Base-by-base conservation (phyloP, 2,329 filamentous ascomycete species). In the Niveomyces coronatus region DNA sequence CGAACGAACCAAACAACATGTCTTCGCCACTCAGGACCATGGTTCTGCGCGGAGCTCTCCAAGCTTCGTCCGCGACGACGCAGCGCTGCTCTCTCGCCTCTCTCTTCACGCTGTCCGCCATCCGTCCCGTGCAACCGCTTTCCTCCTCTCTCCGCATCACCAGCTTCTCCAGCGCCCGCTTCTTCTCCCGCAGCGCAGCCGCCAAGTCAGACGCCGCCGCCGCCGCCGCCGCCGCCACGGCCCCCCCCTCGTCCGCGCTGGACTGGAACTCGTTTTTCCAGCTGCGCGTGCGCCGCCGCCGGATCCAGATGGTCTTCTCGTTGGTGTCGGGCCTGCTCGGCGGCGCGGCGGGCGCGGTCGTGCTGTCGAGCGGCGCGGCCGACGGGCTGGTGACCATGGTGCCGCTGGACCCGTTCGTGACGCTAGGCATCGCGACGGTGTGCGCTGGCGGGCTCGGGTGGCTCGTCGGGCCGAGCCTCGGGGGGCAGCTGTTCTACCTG, bases 241-340 rank as follows among this genome's bases (percentile, higher is more conserved):
- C 56, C 39, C 46, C 52, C 39, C 47, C 41, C 37, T 38, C 36
- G 35, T 50, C 58, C 24, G 53, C 60, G n/a, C 74, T 88, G 29
- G 76, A 86, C 63, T 96, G 89, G 89, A 82, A 95, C 65, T 79
- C 77, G 37, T 96, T 94, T 69, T 94, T 96, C 70, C 76, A 78
- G 56, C 79, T 96, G 43, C 86, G 89, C 53, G 83, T 86, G 51
- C 82, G 79, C 43, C 84, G 89, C 40, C 81, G 89, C 44, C 77
- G 84, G 51, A 83, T 88, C 66, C 86, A 89, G 56, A 74, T 94
- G 26, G 74, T 72, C 35, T 87, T 86, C 47, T 89, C 84, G 32
- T 68, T 86, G 37, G 57, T 76, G 23, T 76, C 74, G 23, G 79
- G 80, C 29, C 47, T 79, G 5, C 63, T 68, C 10, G 76, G 75